Evolutionary conservation across 1,139 yeast species (phyloP), one percentile per base, ranked within the genome.

Genomic region (Saccharomyces hybrid): DNA sequence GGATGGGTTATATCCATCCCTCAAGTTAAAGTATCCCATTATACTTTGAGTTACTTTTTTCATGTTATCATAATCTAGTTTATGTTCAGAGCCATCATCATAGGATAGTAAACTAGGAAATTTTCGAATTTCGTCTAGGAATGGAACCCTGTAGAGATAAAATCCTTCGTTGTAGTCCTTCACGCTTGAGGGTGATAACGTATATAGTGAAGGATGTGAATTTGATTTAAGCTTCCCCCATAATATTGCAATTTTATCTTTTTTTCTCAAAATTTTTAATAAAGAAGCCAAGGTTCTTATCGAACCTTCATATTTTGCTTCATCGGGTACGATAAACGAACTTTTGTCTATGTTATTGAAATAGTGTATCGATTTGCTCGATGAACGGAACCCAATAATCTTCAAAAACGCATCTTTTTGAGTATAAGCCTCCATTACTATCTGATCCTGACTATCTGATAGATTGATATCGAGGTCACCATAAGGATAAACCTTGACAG

Each of bases 221-320:
- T 75, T 76, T 50, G 69, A 72, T 56, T 84, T 78, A 5, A 77
- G 64, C 62, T 84, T 80, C 1, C 96, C 91, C 83, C 90, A 88
- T 1, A 86, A 78, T 8, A 93, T 70, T 0, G 88, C 95, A 62
- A 79, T 83, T 63, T 80, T 80, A 3, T 75, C 64, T 51, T 78
- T 73, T 52, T 75, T 75, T 3, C 73, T 65, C 70, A 95, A 73
- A 1, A 85, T 78, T 52, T 80, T 82, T 64, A 82, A 87, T 7
- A 93, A 72, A 0, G 91, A 78, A 1, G 87, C 76, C 64, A 90
- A 80, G 0, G 95, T 84, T 41, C 81, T 72, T 25, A 77, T 74
- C 0, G 97, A 88, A 16, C 91, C 87, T 20, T 76, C 71, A 58
- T 74, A 81, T 42, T 76, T 78, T 0, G 79, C 80, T 26, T 80